phyloP scores from a whole-genome alignment of 352 stramenopile genomes.

The Phytopythium ostracodes region DNA sequence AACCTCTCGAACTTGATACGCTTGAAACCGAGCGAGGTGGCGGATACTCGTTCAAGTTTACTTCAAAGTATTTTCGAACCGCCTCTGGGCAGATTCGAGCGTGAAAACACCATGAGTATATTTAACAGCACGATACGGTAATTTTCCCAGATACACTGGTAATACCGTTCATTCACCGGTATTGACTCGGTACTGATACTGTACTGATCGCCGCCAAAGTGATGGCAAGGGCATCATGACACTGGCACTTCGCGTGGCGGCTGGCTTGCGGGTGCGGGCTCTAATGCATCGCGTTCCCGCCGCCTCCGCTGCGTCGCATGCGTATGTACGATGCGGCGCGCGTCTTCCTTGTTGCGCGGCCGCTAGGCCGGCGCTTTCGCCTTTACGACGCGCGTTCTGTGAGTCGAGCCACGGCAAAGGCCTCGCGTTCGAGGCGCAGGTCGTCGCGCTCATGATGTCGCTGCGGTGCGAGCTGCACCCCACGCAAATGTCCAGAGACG shows the following conservation, averaged over 20 bases:
- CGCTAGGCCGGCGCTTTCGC: too few species aligned
- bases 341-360: background rate
- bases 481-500: slow-evolving; percentile 66
- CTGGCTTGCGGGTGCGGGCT: background rate
- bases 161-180: too few species aligned
- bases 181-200: too few species aligned
- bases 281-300: background rate
- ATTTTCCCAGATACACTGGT: too few species aligned
- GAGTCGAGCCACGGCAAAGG: slow-evolving; percentile 39
- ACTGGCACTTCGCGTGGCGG: too few species aligned
- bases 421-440: slow-evolving; percentile 53
- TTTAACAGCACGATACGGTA: background rate
- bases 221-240: too few species aligned
- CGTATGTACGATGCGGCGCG: background rate
- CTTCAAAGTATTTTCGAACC: background rate
- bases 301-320: too few species aligned
- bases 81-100: background rate
- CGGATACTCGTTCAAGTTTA: background rate
- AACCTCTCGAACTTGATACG: slow-evolving; percentile 7
- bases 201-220: background rate
- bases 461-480: slow-evolving; percentile 47
- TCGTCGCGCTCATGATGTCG: slow-evolving; percentile 46
- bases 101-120: background rate
- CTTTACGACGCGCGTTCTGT: background rate
- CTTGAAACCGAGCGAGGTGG: background rate